Evolutionary conservation across 2,329 filamentous ascomycete species (phyloP).

Genomic region (Calonectria crousiana): DNA sequence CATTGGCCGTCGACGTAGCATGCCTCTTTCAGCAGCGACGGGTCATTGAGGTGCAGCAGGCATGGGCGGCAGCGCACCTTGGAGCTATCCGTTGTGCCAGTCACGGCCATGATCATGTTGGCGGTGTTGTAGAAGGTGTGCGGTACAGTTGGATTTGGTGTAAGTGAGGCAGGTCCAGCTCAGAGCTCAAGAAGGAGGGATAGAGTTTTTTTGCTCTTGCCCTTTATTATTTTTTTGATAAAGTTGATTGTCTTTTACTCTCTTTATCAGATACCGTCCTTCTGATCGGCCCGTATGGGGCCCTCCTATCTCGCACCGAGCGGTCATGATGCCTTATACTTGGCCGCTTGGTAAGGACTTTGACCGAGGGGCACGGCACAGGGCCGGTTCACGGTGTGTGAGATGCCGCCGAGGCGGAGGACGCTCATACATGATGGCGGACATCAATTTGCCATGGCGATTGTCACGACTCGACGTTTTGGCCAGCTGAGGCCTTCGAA

Average conservation of each 20-base stretch:
- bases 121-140: slow-evolving; percentile 11
- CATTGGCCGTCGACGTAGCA: slow-evolving; percentile 84
- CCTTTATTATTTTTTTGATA: not conserved
- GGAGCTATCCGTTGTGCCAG: slow-evolving; percentile 25
- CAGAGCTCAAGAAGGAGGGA: not conserved
- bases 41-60: slow-evolving; percentile 66
- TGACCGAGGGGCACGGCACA: slow-evolving; percentile 30
- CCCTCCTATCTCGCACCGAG: slow-evolving; percentile 24
- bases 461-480: slow-evolving; percentile 9
- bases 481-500: slow-evolving; percentile 4
- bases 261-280: slow-evolving; percentile 20
- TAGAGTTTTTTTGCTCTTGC: not conserved
- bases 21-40: slow-evolving; percentile 76
- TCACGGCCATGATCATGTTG: slow-evolving; percentile 22
- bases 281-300: slow-evolving; percentile 29
- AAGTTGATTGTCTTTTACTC: slow-evolving; percentile 19
- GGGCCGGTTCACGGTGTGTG: slow-evolving; percentile 12
- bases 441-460: not conserved
- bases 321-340: slow-evolving; percentile 29
- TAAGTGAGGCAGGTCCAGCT: slow-evolving; percentile 14
- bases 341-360: slow-evolving; percentile 13
- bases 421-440: not conserved
- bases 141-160: slow-evolving; percentile 14
- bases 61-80: slow-evolving; percentile 30
- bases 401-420: slow-evolving; percentile 12